Evolutionary conservation across 768 basidiomycete species (phyloP).

Genomic region (Trametes coccinea): DNA sequence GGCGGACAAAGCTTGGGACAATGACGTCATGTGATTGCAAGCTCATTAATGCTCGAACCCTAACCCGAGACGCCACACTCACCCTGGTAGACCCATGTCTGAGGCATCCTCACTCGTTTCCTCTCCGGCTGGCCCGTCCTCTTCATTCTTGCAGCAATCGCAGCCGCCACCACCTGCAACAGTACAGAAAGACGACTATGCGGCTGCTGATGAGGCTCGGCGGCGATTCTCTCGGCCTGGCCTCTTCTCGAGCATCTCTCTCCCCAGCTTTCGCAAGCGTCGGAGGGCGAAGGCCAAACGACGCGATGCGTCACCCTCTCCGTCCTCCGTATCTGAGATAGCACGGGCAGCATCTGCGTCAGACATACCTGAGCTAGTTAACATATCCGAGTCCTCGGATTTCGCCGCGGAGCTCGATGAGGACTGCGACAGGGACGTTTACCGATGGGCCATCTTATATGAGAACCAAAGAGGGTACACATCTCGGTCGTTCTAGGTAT

Average conservation of each 20-base stretch:
- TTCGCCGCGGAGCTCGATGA: slow-evolving; percentile 16
- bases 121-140: slow-evolving; percentile 22
- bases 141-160: background rate
- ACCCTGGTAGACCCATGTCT: slow-evolving; percentile 21
- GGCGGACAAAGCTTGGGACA: slow-evolving; percentile 8
- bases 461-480: slow-evolving; percentile 81
- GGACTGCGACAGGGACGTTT: slow-evolving; percentile 47
- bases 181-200: slow-evolving; percentile 43
- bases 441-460: slow-evolving; percentile 76
- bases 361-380: slow-evolving; percentile 6
- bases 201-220: slow-evolving; percentile 47
- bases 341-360: background rate
- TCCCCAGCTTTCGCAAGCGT: slow-evolving; percentile 8
- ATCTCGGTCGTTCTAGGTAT: slow-evolving; percentile 22
- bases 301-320: slow-evolving; percentile 1
- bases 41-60: slow-evolving; percentile 1
- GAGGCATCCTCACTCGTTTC: slow-evolving; percentile 7
- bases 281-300: background rate
- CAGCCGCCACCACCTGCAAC: slow-evolving; percentile 40
- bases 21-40: slow-evolving; percentile 28
- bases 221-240: slow-evolving; percentile 42
- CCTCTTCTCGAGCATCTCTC: slow-evolving; percentile 17
- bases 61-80: slow-evolving; percentile 14
- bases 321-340: background rate
- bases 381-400: background rate